Evolutionary conservation across 1,139 yeast species (phyloP).

Genomic region (Tardiomyces digboiensis): DNA sequence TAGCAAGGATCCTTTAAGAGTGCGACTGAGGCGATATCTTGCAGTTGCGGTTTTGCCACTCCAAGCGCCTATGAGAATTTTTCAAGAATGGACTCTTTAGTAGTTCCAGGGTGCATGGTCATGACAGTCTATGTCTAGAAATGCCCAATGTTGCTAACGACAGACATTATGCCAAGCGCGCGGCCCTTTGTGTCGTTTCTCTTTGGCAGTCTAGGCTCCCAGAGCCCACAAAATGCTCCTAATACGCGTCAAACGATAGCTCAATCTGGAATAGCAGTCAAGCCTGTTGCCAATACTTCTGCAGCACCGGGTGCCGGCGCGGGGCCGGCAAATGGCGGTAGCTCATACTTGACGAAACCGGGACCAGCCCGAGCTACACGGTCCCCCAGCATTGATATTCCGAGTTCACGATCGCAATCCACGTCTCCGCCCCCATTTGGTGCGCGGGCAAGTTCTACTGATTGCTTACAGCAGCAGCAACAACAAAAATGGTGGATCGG

Average conservation of each 20-base stretch:
- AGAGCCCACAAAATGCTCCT: background rate
- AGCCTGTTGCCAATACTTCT: background rate
- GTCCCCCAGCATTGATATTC: background rate
- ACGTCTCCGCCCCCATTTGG: background rate
- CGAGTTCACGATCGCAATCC: background rate
- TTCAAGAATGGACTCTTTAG: too few species aligned
- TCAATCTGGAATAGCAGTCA: background rate
- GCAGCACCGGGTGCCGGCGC: background rate
- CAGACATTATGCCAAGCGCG: background rate
- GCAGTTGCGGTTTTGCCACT: too few species aligned
- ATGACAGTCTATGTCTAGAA: too few species aligned
- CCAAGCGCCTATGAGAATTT: too few species aligned
- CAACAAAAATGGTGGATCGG: constrained; percentile 26
- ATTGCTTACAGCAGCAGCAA: background rate
- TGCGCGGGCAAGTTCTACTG: background rate
- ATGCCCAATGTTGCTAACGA: too few species aligned
- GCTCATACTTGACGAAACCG: background rate
- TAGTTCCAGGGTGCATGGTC: too few species aligned
- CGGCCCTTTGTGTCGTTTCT: constrained; percentile 1
- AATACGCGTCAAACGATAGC: background rate
- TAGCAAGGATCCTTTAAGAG: too few species aligned
- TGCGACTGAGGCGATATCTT: too few species aligned
- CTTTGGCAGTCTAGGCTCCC: background rate
- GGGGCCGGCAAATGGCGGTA: background rate
- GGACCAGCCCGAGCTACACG: background rate